Conservation (phyloP, 2,329 filamentous ascomycete genomes). For the Verticillium dahliae region DNA sequence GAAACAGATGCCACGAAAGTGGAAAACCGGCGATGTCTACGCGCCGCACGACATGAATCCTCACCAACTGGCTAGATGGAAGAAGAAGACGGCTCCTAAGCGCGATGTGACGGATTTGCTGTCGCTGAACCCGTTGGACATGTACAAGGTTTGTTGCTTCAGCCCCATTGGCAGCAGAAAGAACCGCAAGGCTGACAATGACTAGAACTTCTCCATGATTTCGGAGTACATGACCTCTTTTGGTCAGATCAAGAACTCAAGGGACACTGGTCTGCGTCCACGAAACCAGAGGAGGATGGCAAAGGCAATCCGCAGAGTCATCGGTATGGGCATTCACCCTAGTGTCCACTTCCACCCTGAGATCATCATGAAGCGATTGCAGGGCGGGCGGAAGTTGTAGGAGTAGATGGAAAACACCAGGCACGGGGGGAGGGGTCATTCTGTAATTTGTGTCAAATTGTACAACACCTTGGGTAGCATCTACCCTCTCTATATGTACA, state of each 20-base stretch:
- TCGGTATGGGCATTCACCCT: slow-evolving; percentile 88
- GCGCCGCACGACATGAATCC: slow-evolving; percentile 79
- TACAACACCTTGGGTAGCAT: slow-evolving; percentile 17
- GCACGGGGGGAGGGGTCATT: background rate
- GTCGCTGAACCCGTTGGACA: slow-evolving; percentile 70
- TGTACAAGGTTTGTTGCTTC: slow-evolving; percentile 70
- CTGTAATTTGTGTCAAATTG: slow-evolving; percentile 7
- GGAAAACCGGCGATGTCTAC: slow-evolving; percentile 78
- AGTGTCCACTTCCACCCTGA: slow-evolving; percentile 87
- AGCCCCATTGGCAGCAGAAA: background rate
- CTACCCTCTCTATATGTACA: slow-evolving; percentile 12
- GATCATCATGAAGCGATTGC: slow-evolving; percentile 45
- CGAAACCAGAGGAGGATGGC: slow-evolving; percentile 91
- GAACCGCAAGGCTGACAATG: background rate
- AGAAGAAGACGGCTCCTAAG: slow-evolving; percentile 43
- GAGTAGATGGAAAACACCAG: background rate
- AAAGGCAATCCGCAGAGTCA: slow-evolving; percentile 82
- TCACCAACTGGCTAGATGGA: slow-evolving; percentile 78
- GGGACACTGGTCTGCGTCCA: slow-evolving; percentile 70
- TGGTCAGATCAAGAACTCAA: slow-evolving; percentile 76
- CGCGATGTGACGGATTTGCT: slow-evolving; percentile 74
- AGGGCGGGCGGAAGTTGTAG: background rate
- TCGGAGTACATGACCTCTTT: slow-evolving; percentile 80
- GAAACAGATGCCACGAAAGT: slow-evolving; percentile 62
- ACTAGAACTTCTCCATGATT: slow-evolving; percentile 85